Evolutionary conservation across 768 basidiomycete genomes (phyloP).

Genomic region (Pseudohyphozyma bogoriensis): DNA sequence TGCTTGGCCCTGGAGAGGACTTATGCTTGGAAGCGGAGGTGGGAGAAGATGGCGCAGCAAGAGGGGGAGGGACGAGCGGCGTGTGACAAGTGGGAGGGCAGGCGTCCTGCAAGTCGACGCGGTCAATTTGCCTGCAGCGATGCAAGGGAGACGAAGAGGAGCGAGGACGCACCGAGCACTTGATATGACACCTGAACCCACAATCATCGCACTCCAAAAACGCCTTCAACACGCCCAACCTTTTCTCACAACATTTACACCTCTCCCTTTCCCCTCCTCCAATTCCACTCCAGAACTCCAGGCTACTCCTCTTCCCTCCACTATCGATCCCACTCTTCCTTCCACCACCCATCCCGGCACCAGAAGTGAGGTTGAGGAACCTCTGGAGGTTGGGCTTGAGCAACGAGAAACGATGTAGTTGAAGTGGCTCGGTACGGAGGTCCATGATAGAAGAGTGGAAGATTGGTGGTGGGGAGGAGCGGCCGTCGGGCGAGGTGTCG

Average conservation of each 20-base stretch:
- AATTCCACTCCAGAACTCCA: conserved; percentile 1
- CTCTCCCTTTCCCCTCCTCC: conserved; percentile 42
- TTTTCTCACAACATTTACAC: conserved; percentile 71
- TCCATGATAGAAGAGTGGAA: background rate
- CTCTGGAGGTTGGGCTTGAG: conserved; percentile 57
- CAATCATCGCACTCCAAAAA: conserved; percentile 83
- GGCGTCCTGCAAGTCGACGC: no score
- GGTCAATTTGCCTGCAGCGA: no score
- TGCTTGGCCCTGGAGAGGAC: no score
- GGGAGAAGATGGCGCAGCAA: no score
- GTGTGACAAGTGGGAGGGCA: no score
- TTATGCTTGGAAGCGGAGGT: no score
- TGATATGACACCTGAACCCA: conserved; percentile 47
- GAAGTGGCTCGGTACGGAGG: background rate
- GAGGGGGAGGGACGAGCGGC: no score
- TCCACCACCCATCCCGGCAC: background rate
- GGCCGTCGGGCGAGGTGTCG: no score
- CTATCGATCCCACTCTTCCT: conserved; percentile 1
- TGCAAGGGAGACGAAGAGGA: background rate
- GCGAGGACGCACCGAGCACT: conserved; percentile 10
- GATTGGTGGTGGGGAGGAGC: no score
- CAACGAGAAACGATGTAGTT: conserved; percentile 76
- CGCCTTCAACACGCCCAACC: conserved; percentile 69
- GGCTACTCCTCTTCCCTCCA: background rate
- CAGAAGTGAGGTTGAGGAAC: conserved; percentile 6